Evolutionary conservation across 441 rosid species (phyloP).

Genomic region (Geranium incanum): DNA sequence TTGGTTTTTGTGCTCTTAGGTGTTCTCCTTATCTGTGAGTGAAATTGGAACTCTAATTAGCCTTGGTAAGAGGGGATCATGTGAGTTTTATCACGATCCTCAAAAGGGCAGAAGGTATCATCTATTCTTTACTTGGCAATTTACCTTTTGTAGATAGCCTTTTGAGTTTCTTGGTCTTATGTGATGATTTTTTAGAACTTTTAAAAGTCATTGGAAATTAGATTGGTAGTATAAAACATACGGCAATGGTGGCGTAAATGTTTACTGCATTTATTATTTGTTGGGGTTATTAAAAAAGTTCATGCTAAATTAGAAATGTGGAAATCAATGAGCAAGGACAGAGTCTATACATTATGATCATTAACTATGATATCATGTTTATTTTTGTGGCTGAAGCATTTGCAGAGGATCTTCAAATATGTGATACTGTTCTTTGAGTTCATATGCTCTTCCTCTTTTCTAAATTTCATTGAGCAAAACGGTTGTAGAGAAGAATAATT

Average conservation of each 20-base stretch:
- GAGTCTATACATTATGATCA: too few relatives aligned
- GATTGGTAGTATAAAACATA: not conserved
- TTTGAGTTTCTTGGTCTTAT: not conserved
- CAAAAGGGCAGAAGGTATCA: slow-evolving; percentile 70
- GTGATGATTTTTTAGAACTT: not conserved
- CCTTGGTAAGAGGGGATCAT: slow-evolving; percentile 70
- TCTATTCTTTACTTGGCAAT: slow-evolving; percentile 6
- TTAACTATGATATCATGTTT: too few relatives aligned
- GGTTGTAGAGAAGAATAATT: too few relatives aligned
- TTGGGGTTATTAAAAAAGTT: not conserved
- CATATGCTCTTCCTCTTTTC: too few relatives aligned
- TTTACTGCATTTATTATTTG: not conserved
- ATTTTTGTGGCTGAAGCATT: too few relatives aligned
- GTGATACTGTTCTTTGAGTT: too few relatives aligned
- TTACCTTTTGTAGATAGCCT: not conserved
- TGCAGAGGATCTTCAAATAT: too few relatives aligned
- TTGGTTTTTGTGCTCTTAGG: slow-evolving; percentile 36
- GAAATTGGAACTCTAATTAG: slow-evolving; percentile 68
- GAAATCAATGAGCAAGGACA: too few relatives aligned
- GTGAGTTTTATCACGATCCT: slow-evolving; percentile 88
- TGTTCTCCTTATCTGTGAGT: slow-evolving; percentile 75
- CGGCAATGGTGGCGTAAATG: not conserved
- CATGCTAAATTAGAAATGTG: not conserved
- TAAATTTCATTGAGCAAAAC: too few relatives aligned
- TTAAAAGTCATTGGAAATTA: not conserved